Conservation (phyloP, 805 yeast species). For the Ogataea chonburiensis region DNA sequence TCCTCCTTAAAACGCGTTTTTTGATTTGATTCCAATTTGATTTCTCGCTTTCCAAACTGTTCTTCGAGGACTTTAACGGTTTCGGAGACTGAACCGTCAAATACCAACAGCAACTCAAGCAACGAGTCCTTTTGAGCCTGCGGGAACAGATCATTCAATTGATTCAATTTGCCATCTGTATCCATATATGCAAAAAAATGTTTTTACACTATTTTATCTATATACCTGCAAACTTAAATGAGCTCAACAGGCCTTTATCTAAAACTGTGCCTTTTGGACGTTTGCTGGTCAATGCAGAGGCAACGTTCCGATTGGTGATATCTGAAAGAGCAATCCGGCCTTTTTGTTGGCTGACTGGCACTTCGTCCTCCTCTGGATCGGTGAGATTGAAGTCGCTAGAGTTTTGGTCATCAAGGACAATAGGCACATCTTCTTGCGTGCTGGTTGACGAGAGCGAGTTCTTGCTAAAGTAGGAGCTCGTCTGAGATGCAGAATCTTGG, state of each 20-base stretch:
- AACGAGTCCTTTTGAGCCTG: slow-evolving; percentile 40
- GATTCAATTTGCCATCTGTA: slow-evolving; percentile 40
- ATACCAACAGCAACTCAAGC: slow-evolving; percentile 50
- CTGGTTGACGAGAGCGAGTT: slow-evolving; percentile 4
- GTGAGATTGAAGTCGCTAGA: slow-evolving; percentile 33
- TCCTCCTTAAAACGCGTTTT: no score
- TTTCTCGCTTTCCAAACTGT: slow-evolving; percentile 19
- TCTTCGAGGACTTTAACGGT: slow-evolving; percentile 44
- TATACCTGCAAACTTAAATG: slow-evolving; percentile 5
- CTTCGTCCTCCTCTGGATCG: slow-evolving; percentile 28
- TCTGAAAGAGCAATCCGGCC: no score
- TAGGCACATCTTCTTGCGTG: slow-evolving; percentile 13
- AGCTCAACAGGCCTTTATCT: slow-evolving; percentile 1
- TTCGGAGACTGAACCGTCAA: slow-evolving; percentile 49
- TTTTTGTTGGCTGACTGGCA: slow-evolving; percentile 1
- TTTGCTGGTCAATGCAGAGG: slow-evolving; percentile 1
- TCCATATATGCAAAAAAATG: slow-evolving; percentile 20
- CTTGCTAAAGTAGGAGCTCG: slow-evolving; percentile 23
- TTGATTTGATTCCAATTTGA: not conserved
- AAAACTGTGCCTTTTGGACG: not conserved
- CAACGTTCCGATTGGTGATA: slow-evolving; percentile 4
- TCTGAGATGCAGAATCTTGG: slow-evolving; percentile 9
- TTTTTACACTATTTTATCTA: slow-evolving; percentile 4
- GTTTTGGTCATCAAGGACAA: slow-evolving; percentile 13
- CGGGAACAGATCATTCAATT: slow-evolving; percentile 42